Conservation (phyloP, 2,329 filamentous ascomycete genomes). For the Amesomyces nigricolor region DNA sequence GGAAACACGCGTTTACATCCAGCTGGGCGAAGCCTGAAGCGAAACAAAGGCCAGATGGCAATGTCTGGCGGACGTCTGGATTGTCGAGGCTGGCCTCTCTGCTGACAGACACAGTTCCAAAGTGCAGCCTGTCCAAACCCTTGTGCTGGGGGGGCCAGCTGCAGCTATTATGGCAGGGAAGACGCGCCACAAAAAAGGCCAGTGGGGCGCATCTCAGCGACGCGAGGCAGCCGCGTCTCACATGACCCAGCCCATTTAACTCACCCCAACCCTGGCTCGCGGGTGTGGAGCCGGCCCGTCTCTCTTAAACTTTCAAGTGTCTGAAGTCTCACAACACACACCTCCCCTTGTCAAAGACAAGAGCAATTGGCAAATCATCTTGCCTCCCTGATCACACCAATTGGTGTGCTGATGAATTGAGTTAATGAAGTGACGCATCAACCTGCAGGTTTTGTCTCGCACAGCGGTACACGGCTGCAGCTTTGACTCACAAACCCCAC, state of each 20-base stretch:
- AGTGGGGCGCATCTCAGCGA: slow-evolving; percentile 11
- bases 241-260: slow-evolving; percentile 21
- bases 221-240: slow-evolving; percentile 23
- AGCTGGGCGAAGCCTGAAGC: background rate
- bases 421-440: too few species aligned
- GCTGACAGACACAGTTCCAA: background rate
- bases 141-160: background rate
- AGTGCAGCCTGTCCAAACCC: background rate
- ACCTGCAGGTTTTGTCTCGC: too few species aligned
- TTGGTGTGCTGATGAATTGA: too few species aligned
- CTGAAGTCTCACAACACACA: too few species aligned
- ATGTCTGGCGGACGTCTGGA: background rate
- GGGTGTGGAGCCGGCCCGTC: background rate
- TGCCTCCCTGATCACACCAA: too few species aligned
- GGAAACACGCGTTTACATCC: slow-evolving; percentile 17
- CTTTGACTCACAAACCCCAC: too few species aligned
- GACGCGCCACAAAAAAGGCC: slow-evolving; percentile 17
- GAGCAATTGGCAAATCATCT: too few species aligned
- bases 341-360: too few species aligned
- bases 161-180: slow-evolving; percentile 2
- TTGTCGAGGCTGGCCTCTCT: background rate
- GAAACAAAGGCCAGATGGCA: background rate
- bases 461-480: too few species aligned
- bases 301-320: too few species aligned
- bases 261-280: slow-evolving; percentile 5